Evolutionary conservation across 1,284 basidiomycete genomes (phyloP), one percentile per base, ranked within the genome.

Genomic region (Apiotrichum mycotoxinovorans): DNA sequence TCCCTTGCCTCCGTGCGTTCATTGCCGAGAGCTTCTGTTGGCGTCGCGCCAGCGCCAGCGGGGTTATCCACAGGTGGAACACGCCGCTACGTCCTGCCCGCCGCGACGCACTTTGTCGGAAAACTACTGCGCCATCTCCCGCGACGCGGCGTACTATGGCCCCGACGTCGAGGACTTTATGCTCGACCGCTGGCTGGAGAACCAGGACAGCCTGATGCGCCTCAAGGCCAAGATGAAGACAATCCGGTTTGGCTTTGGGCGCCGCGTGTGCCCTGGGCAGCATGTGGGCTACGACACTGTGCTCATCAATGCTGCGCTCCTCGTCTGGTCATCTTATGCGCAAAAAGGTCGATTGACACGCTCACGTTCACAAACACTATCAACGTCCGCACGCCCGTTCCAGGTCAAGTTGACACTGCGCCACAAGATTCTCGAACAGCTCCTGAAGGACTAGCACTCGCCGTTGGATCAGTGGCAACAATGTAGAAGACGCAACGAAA

Each of bases 231-330:
- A 37, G 30, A 57, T 60, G 54, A 61, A 64, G 42, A 53, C 54
- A 23, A 53, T 63, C 34, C 62, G 62, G 48, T 66, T 60, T 10
- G 67, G 62, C 12, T 67, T 67, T 26, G 67, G 67, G 0, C 60
- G 66, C 47, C 54, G 60, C 35, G 56, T 73, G 23, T 75, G 73
- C 42, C 67, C 72, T 17, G 76, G 75, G 8, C 57, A 70, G 33
- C 68, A 78, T 41, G 63, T 78, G 9, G 76, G 74, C 27, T 71
- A 74, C 52, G 63, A 72, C 27, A 68, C 66, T 2, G 57, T 77
- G 23, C 65, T 66, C 49, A 73, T 77, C 54, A 71, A 69, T 41
- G 57, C 66, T 1, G 72, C 75, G 0, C 61, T 61, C 42, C 51
- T 72, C 22, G 63, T 74, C 3, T 77, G 75, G 75, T 65, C 72